A percentile compares a stretch with the other conserved stretches of the same genome.
These are phyloP conservation scores for Astraeus odoratus DNA, from an alignment of 768 basidiomycete species.

Conservation along the genomic window DNA sequence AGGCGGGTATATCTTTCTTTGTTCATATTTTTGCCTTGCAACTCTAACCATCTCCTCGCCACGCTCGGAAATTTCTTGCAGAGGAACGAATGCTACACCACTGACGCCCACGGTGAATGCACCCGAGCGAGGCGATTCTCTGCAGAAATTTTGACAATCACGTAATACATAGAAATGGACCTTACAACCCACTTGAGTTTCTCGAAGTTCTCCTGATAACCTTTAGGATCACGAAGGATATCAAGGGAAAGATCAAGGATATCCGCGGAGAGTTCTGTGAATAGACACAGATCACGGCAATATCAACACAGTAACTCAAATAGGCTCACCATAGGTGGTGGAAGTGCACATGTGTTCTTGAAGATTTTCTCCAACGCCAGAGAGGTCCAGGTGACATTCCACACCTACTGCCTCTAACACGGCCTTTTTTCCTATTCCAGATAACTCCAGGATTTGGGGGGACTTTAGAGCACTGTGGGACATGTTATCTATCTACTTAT, in stretches of 20 bases:
- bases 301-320: background rate
- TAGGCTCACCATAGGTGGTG: conserved; percentile 23
- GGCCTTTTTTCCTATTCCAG: conserved; percentile 44
- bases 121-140: conserved; percentile 2
- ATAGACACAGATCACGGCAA: background rate
- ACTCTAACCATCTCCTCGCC: conserved; percentile 10
- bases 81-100: conserved; percentile 11
- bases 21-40: conserved; percentile 1
- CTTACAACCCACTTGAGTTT: background rate
- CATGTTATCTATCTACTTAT: too few species aligned
- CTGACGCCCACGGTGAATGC: conserved; percentile 11
- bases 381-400: conserved; percentile 19
- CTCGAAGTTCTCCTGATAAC: background rate
- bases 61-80: conserved; percentile 9
- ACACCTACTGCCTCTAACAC: conserved; percentile 37
- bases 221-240: background rate
- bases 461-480: conserved; percentile 34
- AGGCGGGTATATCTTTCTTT: background rate
- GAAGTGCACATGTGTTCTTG: conserved; percentile 38
- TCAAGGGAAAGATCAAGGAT: conserved; percentile 7
- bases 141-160: background rate
- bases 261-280: conserved; percentile 24
- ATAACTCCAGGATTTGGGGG: conserved; percentile 49
- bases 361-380: conserved; percentile 48
- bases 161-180: background rate